Conservation (phyloP, 2,329 filamentous ascomycete genomes). For the Scytalidium lignicola region DNA sequence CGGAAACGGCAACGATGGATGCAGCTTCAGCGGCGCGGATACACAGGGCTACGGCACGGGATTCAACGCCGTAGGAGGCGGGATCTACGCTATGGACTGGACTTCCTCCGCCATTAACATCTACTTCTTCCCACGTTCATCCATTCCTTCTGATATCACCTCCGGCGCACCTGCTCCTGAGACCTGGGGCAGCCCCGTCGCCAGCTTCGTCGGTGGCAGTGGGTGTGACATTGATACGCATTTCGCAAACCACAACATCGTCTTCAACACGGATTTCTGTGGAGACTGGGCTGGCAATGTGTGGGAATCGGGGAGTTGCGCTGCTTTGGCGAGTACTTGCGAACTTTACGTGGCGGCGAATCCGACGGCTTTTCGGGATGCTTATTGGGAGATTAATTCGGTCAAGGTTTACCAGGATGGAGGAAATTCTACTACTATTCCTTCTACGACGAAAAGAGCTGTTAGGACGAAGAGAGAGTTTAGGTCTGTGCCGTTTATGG, state of each 20-base stretch:
- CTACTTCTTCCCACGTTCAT: slow-evolving; percentile 71
- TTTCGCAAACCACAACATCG: slow-evolving; percentile 69
- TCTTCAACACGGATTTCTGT: slow-evolving; percentile 82
- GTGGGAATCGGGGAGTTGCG: slow-evolving; percentile 58
- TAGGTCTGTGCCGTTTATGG: no score
- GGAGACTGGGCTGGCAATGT: slow-evolving; percentile 78
- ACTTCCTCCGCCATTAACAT: slow-evolving; percentile 65
- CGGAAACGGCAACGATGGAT: slow-evolving; percentile 47
- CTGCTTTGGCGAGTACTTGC: slow-evolving; percentile 59
- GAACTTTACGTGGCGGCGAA: slow-evolving; percentile 66
- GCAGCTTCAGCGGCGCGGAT: slow-evolving; percentile 47
- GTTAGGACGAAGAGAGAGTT: neutral
- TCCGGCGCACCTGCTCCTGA: slow-evolving; percentile 56
- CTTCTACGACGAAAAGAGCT: slow-evolving; percentile 5
- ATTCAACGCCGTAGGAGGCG: slow-evolving; percentile 67
- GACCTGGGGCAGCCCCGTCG: slow-evolving; percentile 64
- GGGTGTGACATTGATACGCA: slow-evolving; percentile 66
- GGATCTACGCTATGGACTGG: slow-evolving; percentile 75
- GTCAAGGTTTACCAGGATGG: slow-evolving; percentile 53
- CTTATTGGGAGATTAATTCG: slow-evolving; percentile 74
- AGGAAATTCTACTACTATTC: neutral
- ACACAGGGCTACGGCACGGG: slow-evolving; percentile 57
- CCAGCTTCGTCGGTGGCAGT: slow-evolving; percentile 58
- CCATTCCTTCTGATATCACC: slow-evolving; percentile 59
- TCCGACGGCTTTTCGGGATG: slow-evolving; percentile 62